Percentiles rank a stretch among this genome's conserved stretches.
These are phyloP conservation scores for Incumbomyces lentus DNA, from an alignment of 2,329 filamentous ascomycete genomes.

Conservation along the genomic window DNA sequence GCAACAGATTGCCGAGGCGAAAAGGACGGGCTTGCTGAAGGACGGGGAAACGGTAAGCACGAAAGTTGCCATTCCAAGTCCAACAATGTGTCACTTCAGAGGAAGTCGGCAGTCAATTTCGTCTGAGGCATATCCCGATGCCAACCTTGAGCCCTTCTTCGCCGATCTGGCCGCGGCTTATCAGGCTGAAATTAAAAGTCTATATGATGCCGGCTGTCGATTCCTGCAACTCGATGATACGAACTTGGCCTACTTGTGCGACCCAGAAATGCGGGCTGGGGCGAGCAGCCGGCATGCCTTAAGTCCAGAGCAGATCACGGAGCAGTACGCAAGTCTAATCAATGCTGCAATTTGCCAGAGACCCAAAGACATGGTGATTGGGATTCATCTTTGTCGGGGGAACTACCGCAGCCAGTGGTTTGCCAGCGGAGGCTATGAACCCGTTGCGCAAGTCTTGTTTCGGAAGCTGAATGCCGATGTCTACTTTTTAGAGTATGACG, in stretches of 20 bases:
- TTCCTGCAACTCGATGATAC: slow-evolving; percentile 51
- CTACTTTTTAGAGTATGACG: slow-evolving; percentile 52
- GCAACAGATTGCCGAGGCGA: slow-evolving; percentile 30
- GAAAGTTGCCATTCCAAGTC: slow-evolving; percentile 49
- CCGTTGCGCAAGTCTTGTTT: slow-evolving; percentile 48
- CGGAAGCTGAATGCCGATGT: slow-evolving; percentile 47
- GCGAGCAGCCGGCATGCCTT: slow-evolving; percentile 41
- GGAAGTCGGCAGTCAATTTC: slow-evolving; percentile 38
- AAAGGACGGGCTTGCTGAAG: background rate
- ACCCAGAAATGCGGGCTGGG: slow-evolving; percentile 44
- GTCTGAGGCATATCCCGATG: slow-evolving; percentile 39
- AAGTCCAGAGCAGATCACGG: slow-evolving; percentile 39
- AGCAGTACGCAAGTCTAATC: slow-evolving; percentile 46
- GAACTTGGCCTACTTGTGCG: slow-evolving; percentile 50
- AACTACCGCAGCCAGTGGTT: slow-evolving; percentile 51
- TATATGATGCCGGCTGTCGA: slow-evolving; percentile 46
- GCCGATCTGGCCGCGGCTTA: slow-evolving; percentile 46
- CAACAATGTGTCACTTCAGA: slow-evolving; percentile 53
- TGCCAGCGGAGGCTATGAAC: slow-evolving; percentile 48
- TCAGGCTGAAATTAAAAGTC: slow-evolving; percentile 43
- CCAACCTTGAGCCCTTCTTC: slow-evolving; percentile 44
- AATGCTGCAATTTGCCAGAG: slow-evolving; percentile 44
- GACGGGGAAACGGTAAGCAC: slow-evolving; percentile 8
- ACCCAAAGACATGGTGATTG: slow-evolving; percentile 45
- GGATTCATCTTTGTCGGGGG: slow-evolving; percentile 48